These are phyloP conservation scores for Pterulicium gracile DNA, from an alignment of 1,284 basidiomycete genomes.

Conservation along the genomic window DNA sequence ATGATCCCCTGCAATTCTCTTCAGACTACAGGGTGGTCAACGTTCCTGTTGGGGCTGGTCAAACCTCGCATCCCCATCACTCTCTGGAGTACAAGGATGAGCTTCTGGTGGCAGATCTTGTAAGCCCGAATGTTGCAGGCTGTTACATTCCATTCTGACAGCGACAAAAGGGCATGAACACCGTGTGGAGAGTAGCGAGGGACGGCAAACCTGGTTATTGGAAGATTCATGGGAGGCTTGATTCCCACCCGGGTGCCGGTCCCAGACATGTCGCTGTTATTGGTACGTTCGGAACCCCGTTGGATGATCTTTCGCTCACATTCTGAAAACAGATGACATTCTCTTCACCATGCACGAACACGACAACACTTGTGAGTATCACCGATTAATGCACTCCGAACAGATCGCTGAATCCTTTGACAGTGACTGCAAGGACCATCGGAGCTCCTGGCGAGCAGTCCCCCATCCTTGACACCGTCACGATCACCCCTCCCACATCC, in stretches of 20 bases:
- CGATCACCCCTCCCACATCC: constrained; percentile 35
- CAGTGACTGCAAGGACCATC: not conserved
- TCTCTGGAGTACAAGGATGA: constrained; percentile 37
- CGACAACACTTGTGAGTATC: constrained; percentile 27
- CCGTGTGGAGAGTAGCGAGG: constrained; percentile 45
- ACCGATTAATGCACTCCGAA: constrained; percentile 36
- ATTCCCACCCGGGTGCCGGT: constrained; percentile 43
- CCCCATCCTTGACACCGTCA: constrained; percentile 18
- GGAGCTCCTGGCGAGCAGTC: not conserved
- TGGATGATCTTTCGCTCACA: too few relatives aligned
- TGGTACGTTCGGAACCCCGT: constrained; percentile 19
- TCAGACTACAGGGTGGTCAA: constrained; percentile 27
- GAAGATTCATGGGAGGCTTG: constrained; percentile 44
- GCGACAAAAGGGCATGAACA: constrained; percentile 38
- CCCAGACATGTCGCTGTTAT: constrained; percentile 44
- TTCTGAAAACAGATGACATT: constrained; percentile 32
- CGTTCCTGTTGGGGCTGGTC: constrained; percentile 31
- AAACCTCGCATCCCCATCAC: constrained; percentile 47
- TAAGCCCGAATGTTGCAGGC: constrained; percentile 14
- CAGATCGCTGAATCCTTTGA: not conserved
- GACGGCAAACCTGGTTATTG: constrained; percentile 32
- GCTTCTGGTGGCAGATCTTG: constrained; percentile 46
- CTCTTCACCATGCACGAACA: constrained; percentile 40
- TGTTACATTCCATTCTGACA: not conserved
- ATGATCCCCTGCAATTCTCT: constrained; percentile 33